Base-by-base conservation (phyloP, 1,139 yeast species). In the Petasospora fabianii region DNA sequence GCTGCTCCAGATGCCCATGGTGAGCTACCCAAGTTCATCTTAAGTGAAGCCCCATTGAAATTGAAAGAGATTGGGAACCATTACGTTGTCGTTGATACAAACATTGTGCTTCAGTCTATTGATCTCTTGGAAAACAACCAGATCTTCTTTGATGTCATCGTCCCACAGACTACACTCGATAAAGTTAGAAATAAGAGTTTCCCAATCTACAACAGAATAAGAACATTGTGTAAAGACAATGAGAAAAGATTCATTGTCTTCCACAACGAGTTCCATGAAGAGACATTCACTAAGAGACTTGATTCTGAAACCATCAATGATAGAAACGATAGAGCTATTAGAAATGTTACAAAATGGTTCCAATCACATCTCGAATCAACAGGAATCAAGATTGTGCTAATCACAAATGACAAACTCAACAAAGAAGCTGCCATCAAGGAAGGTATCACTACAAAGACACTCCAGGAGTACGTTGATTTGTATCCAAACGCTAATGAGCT, bases 91-190 rank as follows among this genome's bases (percentile, higher is more conserved):
- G 64, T 92, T 13, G 98, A 94, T 59, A 87, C 98, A 2, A 90
- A 92, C 58, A 82, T 92, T 46, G 84, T 87, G 3, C 68, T 92
- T 44, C 86, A 83, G 58, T 95, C 96, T 7, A 90, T 94, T 47
- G 98, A 92, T 61, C 65, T 92, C 47, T 66, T 94, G 46, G 99
- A 94, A 60, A 82, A 80, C 55, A 71, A 72, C 27, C 73, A 76
- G 33, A 82, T 86, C 42, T 87, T 94, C 57, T 82, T 75, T 56
- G 97, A 94, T 64, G 96, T 90, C 17, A 82, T 94, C 41, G 67
- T 94, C 13, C 96, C 97, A 3, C 98, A 94, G 60, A 84, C 95
- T 3, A 97, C 87, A 1, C 69, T 94, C 32, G 97, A 94, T 54
- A 97, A 94, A 61, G 96, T 90, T 15, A 77, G 88, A 48, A 88